Base-by-base conservation (phyloP, 768 basidiomycete species). In the Boletus pseudo-olivaceus region DNA sequence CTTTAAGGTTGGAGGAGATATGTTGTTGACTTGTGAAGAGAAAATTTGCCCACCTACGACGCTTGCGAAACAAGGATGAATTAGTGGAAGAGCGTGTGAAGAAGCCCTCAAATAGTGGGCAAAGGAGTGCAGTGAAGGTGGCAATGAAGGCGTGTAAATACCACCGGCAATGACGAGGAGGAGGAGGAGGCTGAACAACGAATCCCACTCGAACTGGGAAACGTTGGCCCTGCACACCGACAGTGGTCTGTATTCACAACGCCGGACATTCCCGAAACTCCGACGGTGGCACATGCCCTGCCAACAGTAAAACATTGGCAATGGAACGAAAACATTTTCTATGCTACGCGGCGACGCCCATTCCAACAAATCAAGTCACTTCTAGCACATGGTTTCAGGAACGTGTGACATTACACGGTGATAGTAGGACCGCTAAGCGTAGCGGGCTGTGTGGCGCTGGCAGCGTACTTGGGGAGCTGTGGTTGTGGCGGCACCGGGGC, bases 231-330 rank as follows among this genome's bases (percentile, higher is more conserved):
- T 33, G 47, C 39, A 42, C 51, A 37, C 49, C 45, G 54, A 47
- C 55, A 35, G 37, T 32, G 40, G 51, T 48, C 51, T 46, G 51
- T 43, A 41, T 48, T 55, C 60, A 53, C 60, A 61, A 52, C 40
- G 14, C 54, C 68, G 68, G 66, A 27, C 32, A 35, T 49, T 53
- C 58, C 68, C 67, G 67, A 61, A 68, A 68, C 68, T 70, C 68
- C 68, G 68, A 63, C 49, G 2, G 62, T 64, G 65, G 62, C 65
- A 49, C 47, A 27, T 7, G 12, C 35, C 29, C 37, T 32, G 30
- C 37, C 38, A 10, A 20, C 19, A n/a, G 23, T 15, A 20, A 27
- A 30, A 30, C 14, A 30, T 11, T 33, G 52, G 33, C 37, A 20
- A n/a, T n/a, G n/a, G 33, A 17, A 23, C 19, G n/a, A 29, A 34